A percentile compares a stretch with the other conserved stretches of the same genome.
phyloP scores from a whole-genome alignment of 306 rosid genomes.

The Castanea mollissima region DNA sequence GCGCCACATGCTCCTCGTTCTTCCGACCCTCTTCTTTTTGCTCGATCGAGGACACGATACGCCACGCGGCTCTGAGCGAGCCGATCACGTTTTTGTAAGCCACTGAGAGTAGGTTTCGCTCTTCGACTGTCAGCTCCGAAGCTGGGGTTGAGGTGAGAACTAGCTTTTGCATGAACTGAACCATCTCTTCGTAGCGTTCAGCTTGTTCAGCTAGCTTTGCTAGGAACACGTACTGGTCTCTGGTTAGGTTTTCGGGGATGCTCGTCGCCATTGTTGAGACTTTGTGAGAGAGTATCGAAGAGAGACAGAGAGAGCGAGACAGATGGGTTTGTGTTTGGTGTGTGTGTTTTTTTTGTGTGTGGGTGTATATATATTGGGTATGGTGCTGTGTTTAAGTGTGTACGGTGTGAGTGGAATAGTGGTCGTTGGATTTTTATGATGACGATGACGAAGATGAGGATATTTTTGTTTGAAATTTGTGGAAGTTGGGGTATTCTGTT shows the following conservation, averaged over 20 bases:
- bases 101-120: constrained; percentile 66
- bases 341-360: neutral
- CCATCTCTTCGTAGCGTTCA: constrained; percentile 81
- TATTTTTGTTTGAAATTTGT: neutral
- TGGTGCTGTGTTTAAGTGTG: neutral
- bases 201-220: constrained; percentile 80
- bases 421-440: constrained; percentile 1
- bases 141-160: constrained; percentile 57
- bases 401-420: constrained; percentile 21
- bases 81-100: constrained; percentile 81
- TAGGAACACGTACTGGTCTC: constrained; percentile 65
- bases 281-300: too few relatives aligned
- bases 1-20: constrained; percentile 64
- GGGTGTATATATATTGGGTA: neutral
- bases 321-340: neutral
- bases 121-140: constrained; percentile 65
- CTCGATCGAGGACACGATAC: constrained; percentile 73
- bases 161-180: constrained; percentile 77
- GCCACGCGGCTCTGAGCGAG: constrained; percentile 73
- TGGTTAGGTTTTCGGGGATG: constrained; percentile 56
- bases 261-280: constrained; percentile 35
- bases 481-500: neutral
- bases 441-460: neutral
- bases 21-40: constrained; percentile 69
- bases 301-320: neutral